Evolutionary conservation across 2,329 filamentous ascomycete species (phyloP), one percentile per base, ranked within the genome.

Genomic region (Dendrostoma leiphaemia): DNA sequence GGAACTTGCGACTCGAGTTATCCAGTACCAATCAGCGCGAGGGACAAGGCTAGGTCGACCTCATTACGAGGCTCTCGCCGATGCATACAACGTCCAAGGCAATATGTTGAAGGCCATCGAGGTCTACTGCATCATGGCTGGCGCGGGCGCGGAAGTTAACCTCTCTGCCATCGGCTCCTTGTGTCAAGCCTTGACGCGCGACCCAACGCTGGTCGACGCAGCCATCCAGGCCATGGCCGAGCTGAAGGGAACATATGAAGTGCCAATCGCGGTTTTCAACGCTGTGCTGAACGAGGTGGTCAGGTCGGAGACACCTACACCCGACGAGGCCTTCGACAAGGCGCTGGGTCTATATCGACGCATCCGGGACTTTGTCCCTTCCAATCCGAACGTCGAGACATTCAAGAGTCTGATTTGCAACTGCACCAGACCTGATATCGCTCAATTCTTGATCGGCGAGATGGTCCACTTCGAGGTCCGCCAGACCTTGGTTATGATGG

Each of bases 51-150:
- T 91, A 34, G 74, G 78, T 8, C 70, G 80, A 6, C 78, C 88
- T 58, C 90, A 97, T 66, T 96, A 94, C 69, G 91, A 95, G 67
- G 80, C 87, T 26, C 78, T 97, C 26, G 74, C 92, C 6, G 84
- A 90, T 54, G 81, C 88, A 4, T 90, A 95, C 64, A 75, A 84
- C 10, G 72, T 74, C 3, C 64, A 67, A 3, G 75, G 78, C 2
- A 84, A 94, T 59, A 64, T 93, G 7, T 70, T 74, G 23, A 82
- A 84, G 24, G 88, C 89, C 0, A 77, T 96, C 32, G 80, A 82
- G 37, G 78, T 89, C 1, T 75, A 96, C 15, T 83, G 82, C 60
- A 85, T 91, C 65, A 94, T 96, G 87, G 72, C 81, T 21, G 77
- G 82, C 56, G 81, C 84, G 17, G 83, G 84, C 5, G 66, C 86